Evolutionary conservation across 1,139 yeast genomes (phyloP).

Genomic region (Eremothecium gossypii): DNA sequence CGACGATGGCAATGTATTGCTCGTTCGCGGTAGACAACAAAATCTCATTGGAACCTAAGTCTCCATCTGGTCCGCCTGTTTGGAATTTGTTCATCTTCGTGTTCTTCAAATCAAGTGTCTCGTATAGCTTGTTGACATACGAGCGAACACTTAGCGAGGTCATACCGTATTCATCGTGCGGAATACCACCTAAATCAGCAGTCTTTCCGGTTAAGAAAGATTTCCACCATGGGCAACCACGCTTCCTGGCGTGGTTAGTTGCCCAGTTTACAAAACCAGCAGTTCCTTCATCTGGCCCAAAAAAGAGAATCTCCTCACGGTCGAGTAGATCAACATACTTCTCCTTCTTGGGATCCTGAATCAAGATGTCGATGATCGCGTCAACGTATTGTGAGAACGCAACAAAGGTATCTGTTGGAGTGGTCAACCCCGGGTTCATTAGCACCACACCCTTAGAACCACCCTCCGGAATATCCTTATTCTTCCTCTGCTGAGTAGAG

Average conservation of each 20-base stretch:
- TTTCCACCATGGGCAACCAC: conserved; percentile 99
- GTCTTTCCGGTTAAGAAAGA: conserved; percentile 96
- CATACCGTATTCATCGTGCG: conserved; percentile 98
- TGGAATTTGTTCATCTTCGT: conserved; percentile 69
- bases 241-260: conserved; percentile 81
- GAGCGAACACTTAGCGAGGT: conserved; percentile 91
- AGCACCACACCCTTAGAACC: conserved; percentile 96
- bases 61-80: conserved; percentile 99
- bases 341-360: conserved; percentile 74
- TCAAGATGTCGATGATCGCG: conserved; percentile 75
- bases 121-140: conserved; percentile 80
- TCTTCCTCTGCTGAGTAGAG: conserved; percentile 90
- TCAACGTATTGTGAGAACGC: conserved; percentile 92
- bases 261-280: conserved; percentile 98
- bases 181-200: conserved; percentile 90
- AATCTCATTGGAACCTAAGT: conserved; percentile 92
- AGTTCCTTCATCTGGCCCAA: conserved; percentile 99
- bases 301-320: conserved; percentile 80
- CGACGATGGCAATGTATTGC: conserved; percentile 79
- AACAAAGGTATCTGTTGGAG: conserved; percentile 74
- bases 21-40: conserved; percentile 67
- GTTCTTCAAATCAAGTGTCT: conserved; percentile 57
- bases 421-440: conserved; percentile 61
- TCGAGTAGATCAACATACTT: conserved; percentile 76
- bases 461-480: conserved; percentile 98